Conservation (phyloP, 106 monocot genomes). For the Phalaenopsis aphrodite region DNA sequence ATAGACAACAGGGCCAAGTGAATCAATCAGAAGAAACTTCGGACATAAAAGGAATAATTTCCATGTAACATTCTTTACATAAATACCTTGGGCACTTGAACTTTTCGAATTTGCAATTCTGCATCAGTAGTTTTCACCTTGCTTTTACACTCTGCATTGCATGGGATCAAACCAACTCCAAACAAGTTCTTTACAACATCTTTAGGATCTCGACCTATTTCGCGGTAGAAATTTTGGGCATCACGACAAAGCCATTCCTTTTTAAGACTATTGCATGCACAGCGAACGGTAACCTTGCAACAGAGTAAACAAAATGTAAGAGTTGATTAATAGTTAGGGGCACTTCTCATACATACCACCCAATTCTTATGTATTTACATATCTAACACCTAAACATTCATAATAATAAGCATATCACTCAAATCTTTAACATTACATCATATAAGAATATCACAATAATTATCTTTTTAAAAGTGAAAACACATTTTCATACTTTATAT, state of each 20-base stretch:
- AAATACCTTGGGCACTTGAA: slow-evolving; percentile 37
- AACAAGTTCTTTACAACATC: slow-evolving; percentile 54
- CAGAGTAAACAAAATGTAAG: not conserved
- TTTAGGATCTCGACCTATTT: slow-evolving; percentile 57
- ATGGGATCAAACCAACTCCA: slow-evolving; percentile 73
- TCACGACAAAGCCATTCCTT: slow-evolving; percentile 74
- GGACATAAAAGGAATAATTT: not conserved
- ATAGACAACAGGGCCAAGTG: no score
- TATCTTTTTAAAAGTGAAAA: no score
- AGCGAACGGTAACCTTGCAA: slow-evolving; percentile 68
- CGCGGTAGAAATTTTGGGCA: slow-evolving; percentile 37
- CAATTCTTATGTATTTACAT: no score
- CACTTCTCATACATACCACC: no score
- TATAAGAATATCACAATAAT: no score
- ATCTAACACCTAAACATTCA: no score
- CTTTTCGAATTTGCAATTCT: slow-evolving; percentile 61
- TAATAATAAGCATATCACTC: no score
- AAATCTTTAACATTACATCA: no score
- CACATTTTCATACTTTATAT: no score
- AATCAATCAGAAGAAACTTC: no score
- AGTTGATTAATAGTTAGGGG: no score
- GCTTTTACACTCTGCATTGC: slow-evolving; percentile 54
- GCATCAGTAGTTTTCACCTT: slow-evolving; percentile 49
- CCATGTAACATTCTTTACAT: not conserved
- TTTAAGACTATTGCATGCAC: slow-evolving; percentile 61